A percentile compares a stretch with the other conserved stretches of the same genome.
Conservation (phyloP, 441 rosid genomes). For the Syzygium syzygioides region DNA sequence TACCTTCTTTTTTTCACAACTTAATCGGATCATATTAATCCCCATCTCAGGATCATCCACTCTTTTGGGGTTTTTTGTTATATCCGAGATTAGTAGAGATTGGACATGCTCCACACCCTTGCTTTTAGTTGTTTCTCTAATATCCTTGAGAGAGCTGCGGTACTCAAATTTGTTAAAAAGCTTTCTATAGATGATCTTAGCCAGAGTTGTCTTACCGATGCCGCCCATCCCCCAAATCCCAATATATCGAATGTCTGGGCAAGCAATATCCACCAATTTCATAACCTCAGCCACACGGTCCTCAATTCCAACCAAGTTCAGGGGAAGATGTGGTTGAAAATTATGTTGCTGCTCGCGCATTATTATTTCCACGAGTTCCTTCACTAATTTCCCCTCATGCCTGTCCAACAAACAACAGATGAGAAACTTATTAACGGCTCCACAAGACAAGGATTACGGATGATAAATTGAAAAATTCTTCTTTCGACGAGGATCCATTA, state of each 20-base stretch:
- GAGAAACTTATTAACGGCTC: neutral
- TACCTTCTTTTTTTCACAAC: neutral
- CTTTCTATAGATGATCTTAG: fast-evolving
- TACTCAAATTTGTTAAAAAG: fast-evolving
- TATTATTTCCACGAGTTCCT: neutral
- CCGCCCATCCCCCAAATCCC: neutral
- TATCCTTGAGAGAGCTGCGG: fast-evolving
- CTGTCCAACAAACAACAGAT: neutral
- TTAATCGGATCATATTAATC: fast-evolving
- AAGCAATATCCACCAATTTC: fast-evolving
- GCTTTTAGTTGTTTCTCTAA: neutral
- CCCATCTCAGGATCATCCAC: neutral
- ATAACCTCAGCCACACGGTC: neutral
- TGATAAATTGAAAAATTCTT: neutral
- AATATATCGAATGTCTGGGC: fast-evolving
- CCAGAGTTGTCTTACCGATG: neutral
- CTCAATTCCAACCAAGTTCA: neutral
- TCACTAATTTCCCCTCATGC: neutral
- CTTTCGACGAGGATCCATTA: neutral
- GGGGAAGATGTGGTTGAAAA: fast-evolving
- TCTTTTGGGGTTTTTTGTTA: fast-evolving
- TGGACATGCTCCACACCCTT: neutral
- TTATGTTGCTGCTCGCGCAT: fast-evolving
- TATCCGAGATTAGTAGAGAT: neutral
- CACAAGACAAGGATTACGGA: neutral